phyloP scores from a whole-genome alignment of 805 yeast species.

The Candida suzukii region DNA sequence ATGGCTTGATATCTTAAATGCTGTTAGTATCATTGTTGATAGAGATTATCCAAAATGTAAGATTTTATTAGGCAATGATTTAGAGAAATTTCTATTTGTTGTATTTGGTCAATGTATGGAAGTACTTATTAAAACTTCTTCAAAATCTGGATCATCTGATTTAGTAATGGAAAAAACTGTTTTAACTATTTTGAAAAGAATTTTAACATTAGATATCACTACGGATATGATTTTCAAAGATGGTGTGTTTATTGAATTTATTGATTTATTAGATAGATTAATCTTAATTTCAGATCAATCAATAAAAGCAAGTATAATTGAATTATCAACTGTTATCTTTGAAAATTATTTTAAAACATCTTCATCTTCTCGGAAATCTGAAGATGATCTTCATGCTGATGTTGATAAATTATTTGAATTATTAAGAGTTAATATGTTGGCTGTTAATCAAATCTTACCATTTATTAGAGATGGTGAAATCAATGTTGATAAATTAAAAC shows the following conservation, averaged over 20 bases:
- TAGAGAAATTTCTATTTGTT: constrained; percentile 65
- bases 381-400: constrained; percentile 41
- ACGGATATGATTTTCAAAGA: constrained; percentile 57
- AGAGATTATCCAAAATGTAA: constrained; percentile 37
- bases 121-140: constrained; percentile 44
- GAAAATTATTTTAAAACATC: constrained; percentile 46
- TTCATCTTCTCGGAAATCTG: constrained; percentile 16
- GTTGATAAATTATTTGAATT: constrained; percentile 82
- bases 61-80: constrained; percentile 47
- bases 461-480: constrained; percentile 43
- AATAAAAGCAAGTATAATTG: constrained; percentile 42
- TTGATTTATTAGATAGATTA: constrained; percentile 70
- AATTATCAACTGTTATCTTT: constrained; percentile 31
- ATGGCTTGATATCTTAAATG: constrained; percentile 77
- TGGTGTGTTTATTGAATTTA: constrained; percentile 63
- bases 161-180: constrained; percentile 40
- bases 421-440: constrained; percentile 59
- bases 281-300: constrained; percentile 46
- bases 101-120: constrained; percentile 81
- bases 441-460: constrained; percentile 55
- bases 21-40: constrained; percentile 58
- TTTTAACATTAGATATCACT: constrained; percentile 51
- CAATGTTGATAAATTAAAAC: constrained; percentile 13
- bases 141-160: constrained; percentile 17
- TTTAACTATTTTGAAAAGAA: constrained; percentile 43